Evolutionary conservation across 192 early-diverging fungal genomes (phyloP).

Genomic region (Backusella morwellensis): DNA sequence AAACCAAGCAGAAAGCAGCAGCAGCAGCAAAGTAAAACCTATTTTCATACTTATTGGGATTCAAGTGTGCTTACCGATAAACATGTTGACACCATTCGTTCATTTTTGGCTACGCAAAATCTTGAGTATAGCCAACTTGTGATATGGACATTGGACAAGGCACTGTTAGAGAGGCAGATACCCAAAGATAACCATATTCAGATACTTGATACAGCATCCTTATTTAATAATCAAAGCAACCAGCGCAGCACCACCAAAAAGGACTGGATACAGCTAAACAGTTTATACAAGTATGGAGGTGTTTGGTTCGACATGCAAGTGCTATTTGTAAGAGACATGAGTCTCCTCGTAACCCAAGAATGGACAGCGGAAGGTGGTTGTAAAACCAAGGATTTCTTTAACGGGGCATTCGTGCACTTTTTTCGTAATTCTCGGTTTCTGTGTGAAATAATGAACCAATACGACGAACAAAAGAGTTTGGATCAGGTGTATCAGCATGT

Average conservation of each 20-base stretch:
- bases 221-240: neutral
- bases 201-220: neutral
- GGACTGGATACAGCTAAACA: slow-evolving; percentile 15
- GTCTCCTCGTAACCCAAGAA: slow-evolving; percentile 27
- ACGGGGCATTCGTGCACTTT: slow-evolving; percentile 27
- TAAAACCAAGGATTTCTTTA: neutral
- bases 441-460: slow-evolving; percentile 28
- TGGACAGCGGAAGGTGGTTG: slow-evolving; percentile 30
- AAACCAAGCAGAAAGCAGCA: neutral
- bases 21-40: neutral
- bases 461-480: neutral
- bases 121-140: neutral
- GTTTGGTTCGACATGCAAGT: slow-evolving; percentile 32
- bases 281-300: slow-evolving; percentile 31
- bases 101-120: slow-evolving; percentile 31
- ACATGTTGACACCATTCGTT: slow-evolving; percentile 17
- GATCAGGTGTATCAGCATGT: slow-evolving; percentile 19
- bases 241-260: neutral
- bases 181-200: neutral
- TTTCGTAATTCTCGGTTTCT: slow-evolving; percentile 24
- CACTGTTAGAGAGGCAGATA: neutral
- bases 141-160: slow-evolving; percentile 22
- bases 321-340: slow-evolving; percentile 27
- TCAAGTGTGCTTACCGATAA: slow-evolving; percentile 14
- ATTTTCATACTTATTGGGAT: slow-evolving; percentile 9